A percentile compares a stretch with the other conserved stretches of the same genome.
Conservation (phyloP, 176 grass and related monocot genomes). For the Lolium perenne region DNA sequence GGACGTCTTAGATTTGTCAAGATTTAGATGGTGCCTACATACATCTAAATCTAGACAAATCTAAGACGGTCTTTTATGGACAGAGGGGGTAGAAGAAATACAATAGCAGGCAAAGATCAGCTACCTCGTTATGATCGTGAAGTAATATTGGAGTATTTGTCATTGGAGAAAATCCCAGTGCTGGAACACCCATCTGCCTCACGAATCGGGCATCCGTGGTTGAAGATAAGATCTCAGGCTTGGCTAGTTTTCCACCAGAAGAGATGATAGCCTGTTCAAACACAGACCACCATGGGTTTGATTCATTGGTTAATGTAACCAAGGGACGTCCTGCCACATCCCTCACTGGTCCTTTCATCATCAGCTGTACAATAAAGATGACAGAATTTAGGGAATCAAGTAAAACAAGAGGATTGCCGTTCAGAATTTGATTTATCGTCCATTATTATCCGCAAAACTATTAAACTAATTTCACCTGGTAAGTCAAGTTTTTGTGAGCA, state of each 20-base stretch:
- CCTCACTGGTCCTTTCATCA: constrained; percentile 53
- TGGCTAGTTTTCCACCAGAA: constrained; percentile 70
- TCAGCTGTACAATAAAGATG: constrained; percentile 47
- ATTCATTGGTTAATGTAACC: constrained; percentile 70
- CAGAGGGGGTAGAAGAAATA: not conserved
- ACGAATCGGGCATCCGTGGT: constrained; percentile 85
- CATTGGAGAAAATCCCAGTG: constrained; percentile 96
- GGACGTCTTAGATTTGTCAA: no score
- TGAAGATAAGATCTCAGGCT: constrained; percentile 84
- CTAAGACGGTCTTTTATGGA: no score
- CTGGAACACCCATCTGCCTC: constrained; percentile 77
- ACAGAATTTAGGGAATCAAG: constrained; percentile 22
- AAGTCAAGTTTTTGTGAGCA: constrained; percentile 80
- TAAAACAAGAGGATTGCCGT: not conserved
- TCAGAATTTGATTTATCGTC: not conserved
- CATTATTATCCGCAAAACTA: not conserved
- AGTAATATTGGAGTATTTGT: constrained; percentile 80
- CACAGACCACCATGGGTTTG: constrained; percentile 81
- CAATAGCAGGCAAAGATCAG: not conserved
- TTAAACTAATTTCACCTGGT: constrained; percentile 54
- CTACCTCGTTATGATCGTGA: constrained; percentile 90
- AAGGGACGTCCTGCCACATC: constrained; percentile 59
- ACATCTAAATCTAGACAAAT: no score
- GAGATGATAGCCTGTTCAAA: constrained; percentile 72
- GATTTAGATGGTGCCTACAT: no score